A percentile compares a stretch with the other conserved stretches of the same genome.
phyloP scores from a whole-genome alignment of 345 rosid genomes.

The Barbarea vulgaris region DNA sequence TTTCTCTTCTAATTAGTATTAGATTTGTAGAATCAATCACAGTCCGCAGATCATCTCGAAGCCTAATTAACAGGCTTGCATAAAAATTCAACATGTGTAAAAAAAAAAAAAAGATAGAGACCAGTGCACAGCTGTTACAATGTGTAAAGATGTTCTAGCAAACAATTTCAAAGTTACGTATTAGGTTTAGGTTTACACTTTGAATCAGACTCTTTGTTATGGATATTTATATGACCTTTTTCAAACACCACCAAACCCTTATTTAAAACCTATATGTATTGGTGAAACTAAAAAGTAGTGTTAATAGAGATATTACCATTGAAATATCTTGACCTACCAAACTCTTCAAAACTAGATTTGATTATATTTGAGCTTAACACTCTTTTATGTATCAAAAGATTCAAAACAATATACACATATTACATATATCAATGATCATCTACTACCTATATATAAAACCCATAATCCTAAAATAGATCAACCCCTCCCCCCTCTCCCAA shows the following conservation, averaged over 20 bases:
- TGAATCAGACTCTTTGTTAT: not conserved
- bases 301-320: not conserved
- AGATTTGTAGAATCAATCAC: not conserved
- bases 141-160: conserved; percentile 1
- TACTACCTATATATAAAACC: not conserved
- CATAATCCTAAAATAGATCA: not conserved
- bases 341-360: conserved; percentile 3
- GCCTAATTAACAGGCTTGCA: not conserved
- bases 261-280: not conserved
- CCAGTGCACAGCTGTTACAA: not conserved
- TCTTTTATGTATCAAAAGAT: not conserved
- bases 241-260: conserved; percentile 9
- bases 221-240: conserved; percentile 3
- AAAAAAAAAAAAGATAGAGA: not conserved
- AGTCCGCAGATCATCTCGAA: not conserved
- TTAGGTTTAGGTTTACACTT: conserved; percentile 6
- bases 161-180: conserved; percentile 8
- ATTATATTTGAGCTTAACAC: not conserved
- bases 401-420: not conserved
- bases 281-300: not conserved
- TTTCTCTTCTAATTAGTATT: not conserved
- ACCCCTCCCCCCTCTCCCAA: no score
- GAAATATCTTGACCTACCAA: conserved; percentile 18
- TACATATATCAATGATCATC: not conserved
- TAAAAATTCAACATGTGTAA: not conserved